Conservation (phyloP, 768 basidiomycete species). For the Postia placenta region DNA sequence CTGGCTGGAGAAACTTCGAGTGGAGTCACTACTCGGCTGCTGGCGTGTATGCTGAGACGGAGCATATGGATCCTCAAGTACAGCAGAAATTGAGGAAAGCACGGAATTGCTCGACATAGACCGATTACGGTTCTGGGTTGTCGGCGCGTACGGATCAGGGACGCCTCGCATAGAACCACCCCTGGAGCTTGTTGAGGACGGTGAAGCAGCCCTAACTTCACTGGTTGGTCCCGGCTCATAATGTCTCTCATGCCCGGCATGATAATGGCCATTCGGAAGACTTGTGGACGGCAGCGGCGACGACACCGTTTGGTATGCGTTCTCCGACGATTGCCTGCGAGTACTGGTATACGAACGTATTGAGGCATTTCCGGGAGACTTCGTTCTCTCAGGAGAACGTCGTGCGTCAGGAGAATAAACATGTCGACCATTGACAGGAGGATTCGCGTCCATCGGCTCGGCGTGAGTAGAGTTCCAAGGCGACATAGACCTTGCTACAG, state of each 20-base stretch:
- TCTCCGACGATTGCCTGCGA: conserved; percentile 3
- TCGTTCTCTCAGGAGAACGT: conserved; percentile 9
- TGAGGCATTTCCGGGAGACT: conserved; percentile 13
- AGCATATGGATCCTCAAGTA: conserved; percentile 29
- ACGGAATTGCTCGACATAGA: conserved; percentile 42
- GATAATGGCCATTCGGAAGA: neutral
- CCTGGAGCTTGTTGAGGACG: neutral
- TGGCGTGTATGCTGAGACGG: conserved; percentile 24
- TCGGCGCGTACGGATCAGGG: conserved; percentile 12
- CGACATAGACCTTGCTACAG: neutral
- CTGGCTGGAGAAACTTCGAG: neutral
- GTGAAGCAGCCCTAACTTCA: conserved; percentile 1
- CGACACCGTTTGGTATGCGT: neutral
- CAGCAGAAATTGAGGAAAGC: conserved; percentile 26
- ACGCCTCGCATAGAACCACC: neutral
- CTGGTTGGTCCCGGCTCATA: neutral
- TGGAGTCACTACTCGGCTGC: conserved; percentile 9
- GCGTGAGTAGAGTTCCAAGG: neutral
- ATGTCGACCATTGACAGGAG: conserved; percentile 5
- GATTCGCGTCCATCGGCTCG: neutral
- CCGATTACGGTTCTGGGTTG: conserved; percentile 17
- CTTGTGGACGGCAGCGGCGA: neutral
- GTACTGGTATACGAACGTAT: conserved; percentile 8
- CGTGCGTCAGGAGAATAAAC: conserved; percentile 2
- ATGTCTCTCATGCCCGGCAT: neutral